Evolutionary conservation across 306 rosid species (phyloP), one percentile per base, ranked within the genome.

Genomic region (Pterocarpus macrocarpus): DNA sequence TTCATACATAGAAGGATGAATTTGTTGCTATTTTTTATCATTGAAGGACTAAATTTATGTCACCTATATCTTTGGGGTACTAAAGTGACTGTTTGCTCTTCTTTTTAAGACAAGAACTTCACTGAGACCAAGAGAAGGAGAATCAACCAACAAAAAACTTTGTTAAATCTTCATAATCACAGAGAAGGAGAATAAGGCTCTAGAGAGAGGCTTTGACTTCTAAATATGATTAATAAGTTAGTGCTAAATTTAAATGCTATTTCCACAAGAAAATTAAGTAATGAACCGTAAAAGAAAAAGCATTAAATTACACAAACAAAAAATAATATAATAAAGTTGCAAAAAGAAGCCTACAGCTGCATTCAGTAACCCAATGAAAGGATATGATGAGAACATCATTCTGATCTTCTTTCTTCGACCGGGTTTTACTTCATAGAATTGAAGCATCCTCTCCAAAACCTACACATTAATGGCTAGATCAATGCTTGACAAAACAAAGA

Each of bases 371-470:
- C 91, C 94, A 83, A 81, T 69, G 78, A 95, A 89, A 71, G 97
- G 99, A 86, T 90, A 86, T 41, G 85, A 70, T 3, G 83, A 83
- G 69, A 87, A 85, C 85, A 88, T 55, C 9, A 7, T 8, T 69
- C 11, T 71, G 65, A 85, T 56, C 85, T 16, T 87, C 83, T 28
- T 79, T 69, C 67, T 75, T 12, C 33, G 80, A 39, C 34, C 68
- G 17, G 47, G 55, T 35, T 81, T 79, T n/a, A 64, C 77, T 43
- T 52, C 75, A 86, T 85, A 86, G 84, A 83, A 94, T 36, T 39
- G 81, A 79, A 95, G 81, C 97, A 95, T 91, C 89, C 89, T 84
- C 71, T 86, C 79, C 32, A 95, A 79, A 57, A 91, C 98, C 99
- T 95, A 79, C 90, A 86, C 67, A 80, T 34, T 71, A 62, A 62